phyloP scores from a whole-genome alignment of 345 rosid genomes.

The Turnera subulata region DNA sequence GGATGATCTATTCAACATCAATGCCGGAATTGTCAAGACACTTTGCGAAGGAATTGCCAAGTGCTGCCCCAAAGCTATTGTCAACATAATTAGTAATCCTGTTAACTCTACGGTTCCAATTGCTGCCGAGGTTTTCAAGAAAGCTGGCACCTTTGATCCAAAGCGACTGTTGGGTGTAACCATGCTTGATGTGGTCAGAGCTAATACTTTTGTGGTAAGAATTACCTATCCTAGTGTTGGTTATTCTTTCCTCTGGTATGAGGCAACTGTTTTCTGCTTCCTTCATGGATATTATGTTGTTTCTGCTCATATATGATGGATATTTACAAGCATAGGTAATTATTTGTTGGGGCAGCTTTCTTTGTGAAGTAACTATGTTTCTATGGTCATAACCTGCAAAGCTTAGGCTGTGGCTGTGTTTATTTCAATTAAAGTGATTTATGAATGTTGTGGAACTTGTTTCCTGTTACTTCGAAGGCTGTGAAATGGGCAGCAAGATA shows the following conservation, averaged over 20 bases:
- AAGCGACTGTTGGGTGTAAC: conserved; percentile 88
- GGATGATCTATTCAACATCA: conserved; percentile 94
- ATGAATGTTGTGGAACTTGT: conserved; percentile 9
- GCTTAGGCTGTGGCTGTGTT: too few species aligned
- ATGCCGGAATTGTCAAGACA: conserved; percentile 90
- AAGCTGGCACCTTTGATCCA: conserved; percentile 83
- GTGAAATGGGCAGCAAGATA: not conserved
- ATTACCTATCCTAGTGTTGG: not conserved
- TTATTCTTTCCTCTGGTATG: too few species aligned
- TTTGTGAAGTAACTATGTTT: too few species aligned
- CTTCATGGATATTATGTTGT: not conserved
- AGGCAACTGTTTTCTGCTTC: not conserved
- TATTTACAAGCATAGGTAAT: too few species aligned
- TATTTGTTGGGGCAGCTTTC: too few species aligned
- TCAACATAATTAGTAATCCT: conserved; percentile 88
- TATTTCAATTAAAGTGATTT: too few species aligned
- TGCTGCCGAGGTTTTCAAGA: conserved; percentile 91
- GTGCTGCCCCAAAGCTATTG: conserved; percentile 77
- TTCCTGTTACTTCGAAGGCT: not conserved
- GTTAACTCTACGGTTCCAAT: conserved; percentile 96
- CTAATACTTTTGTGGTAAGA: conserved; percentile 94
- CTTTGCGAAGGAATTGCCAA: conserved; percentile 83
- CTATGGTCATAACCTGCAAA: too few species aligned
- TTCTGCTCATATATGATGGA: too few species aligned
- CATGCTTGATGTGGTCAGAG: conserved; percentile 96